These are phyloP conservation scores for Diddensiella transvaalensis DNA, from an alignment of 805 yeast genomes.

Conservation along the genomic window DNA sequence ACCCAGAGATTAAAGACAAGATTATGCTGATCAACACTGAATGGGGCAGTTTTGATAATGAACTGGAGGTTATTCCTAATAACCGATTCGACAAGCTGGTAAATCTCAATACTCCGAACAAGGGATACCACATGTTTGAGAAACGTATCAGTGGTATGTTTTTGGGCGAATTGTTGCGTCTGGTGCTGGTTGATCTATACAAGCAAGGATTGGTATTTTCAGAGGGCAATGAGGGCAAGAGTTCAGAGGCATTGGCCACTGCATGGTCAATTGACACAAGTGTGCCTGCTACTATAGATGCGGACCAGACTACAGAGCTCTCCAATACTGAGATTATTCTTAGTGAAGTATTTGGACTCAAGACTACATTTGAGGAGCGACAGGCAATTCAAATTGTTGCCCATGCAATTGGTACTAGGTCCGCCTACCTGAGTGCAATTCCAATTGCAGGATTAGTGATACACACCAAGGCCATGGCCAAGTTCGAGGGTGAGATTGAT, in stretches of 20 bases:
- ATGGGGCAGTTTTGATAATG: constrained; percentile 97
- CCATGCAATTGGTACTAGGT: constrained; percentile 76
- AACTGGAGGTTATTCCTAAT: constrained; percentile 65
- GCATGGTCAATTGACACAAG: constrained; percentile 81
- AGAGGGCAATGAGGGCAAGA: neutral
- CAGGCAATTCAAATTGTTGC: constrained; percentile 66
- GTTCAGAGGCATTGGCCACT: constrained; percentile 41
- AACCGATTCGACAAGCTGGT: constrained; percentile 73
- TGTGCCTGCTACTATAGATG: constrained; percentile 79
- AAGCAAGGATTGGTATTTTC: constrained; percentile 52
- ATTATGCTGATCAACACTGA: constrained; percentile 91
- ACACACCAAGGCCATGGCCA: constrained; percentile 64
- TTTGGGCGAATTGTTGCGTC: constrained; percentile 83
- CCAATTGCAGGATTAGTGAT: constrained; percentile 80
- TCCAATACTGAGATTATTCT: constrained; percentile 22
- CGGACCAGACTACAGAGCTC: constrained; percentile 74
- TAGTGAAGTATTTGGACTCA: constrained; percentile 58
- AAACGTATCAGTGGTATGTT: constrained; percentile 91
- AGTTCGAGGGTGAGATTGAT: constrained; percentile 72
- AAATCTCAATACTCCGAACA: constrained; percentile 72
- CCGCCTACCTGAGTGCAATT: constrained; percentile 86
- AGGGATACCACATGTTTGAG: constrained; percentile 87
- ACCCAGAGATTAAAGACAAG: constrained; percentile 27
- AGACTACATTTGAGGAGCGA: constrained; percentile 64
- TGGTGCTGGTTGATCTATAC: constrained; percentile 61